Evolutionary conservation across 768 basidiomycete genomes (phyloP), one percentile per base, ranked within the genome.

Genomic region (Hericium alpestre): DNA sequence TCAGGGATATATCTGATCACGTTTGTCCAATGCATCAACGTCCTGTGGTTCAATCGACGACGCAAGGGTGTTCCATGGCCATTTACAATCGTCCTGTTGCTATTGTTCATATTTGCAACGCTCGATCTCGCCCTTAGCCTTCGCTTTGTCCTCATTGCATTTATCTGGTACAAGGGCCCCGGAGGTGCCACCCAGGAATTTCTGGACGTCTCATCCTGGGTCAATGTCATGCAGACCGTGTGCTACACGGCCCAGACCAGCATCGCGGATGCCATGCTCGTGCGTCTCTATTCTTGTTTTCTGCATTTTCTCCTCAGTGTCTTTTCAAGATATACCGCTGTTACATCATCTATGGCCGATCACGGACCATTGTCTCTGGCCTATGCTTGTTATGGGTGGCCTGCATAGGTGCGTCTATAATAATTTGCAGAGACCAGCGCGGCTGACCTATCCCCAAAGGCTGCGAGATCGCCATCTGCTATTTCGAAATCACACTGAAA

Each of bases 221-320:
- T 76, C 22, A 73, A 72, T 56, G 73, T 76, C 9, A 71, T 77
- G 68, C 72, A 72, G 59, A 72, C 74, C 65, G 72, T 59, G 1
- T 65, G 67, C 50, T 76, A 73, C 61, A 71, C 73, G 37, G 70
- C 63, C 1, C 75, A 77, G 62, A 76, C 74, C 1, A 70, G 74
- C 56, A 65, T 76, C 13, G 76, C 74, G 10, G 76, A 77, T 63
- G 63, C 62, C 41, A 74, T 78, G 27, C 61, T 78, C 56, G 77
- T 77, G 58, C 23, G 58, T 43, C 1, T 32, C 32, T 32, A 32
- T 32, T 32, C 8, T 32, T 9, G 8, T 10, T 32, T 1, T 9
- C 32, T 9, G 8, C 32, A 2, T 32, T 1, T 32, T 1, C 1
- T 32, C 9, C 32, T 32, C 6, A 9, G 2, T 50, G 12, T 50